Evolutionary conservation across 2,329 filamentous ascomycete species (phyloP).

Genomic region (Fragosphaeria purpurea): DNA sequence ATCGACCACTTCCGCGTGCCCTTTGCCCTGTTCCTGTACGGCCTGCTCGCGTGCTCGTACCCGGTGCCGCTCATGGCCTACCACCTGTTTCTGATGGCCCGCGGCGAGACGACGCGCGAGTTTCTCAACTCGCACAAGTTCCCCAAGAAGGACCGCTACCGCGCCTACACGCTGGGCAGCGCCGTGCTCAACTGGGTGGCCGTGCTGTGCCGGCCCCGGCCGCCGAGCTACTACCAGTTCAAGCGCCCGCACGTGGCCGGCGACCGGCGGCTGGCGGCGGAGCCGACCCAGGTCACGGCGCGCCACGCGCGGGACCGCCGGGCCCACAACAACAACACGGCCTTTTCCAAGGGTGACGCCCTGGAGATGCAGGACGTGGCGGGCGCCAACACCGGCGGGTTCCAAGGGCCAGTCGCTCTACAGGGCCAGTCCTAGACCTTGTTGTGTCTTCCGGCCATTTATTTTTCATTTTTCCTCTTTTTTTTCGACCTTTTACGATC

Average conservation of each 20-base stretch:
- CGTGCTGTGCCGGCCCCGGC: conserved; percentile 72
- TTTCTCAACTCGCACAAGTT: conserved; percentile 97
- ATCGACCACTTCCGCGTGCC: conserved; percentile 65
- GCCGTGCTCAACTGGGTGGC: conserved; percentile 68
- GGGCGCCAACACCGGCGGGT: neutral
- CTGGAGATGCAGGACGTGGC: conserved; percentile 65
- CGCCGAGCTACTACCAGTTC: conserved; percentile 83
- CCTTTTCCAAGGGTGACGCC: conserved; percentile 24
- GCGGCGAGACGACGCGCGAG: conserved; percentile 91
- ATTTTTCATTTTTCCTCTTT: neutral
- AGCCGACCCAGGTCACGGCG: conserved; percentile 26
- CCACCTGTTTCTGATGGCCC: conserved; percentile 80
- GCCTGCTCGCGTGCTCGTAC: conserved; percentile 64
- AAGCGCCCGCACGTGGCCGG: conserved; percentile 67
- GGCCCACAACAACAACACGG: neutral
- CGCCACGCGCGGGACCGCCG: conserved; percentile 20
- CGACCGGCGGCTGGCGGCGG: conserved; percentile 66
- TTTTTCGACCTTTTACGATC: neutral
- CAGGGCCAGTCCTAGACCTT: neutral
- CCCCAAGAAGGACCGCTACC: conserved; percentile 77
- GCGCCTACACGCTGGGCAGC: conserved; percentile 75
- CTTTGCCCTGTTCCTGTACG: conserved; percentile 84
- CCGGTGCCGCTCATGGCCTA: conserved; percentile 77
- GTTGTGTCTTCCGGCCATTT: too few relatives aligned
- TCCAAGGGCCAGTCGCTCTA: conserved; percentile 6